These are phyloP conservation scores for Coleophoma crateriformis DNA, from an alignment of 2,329 filamentous ascomycete genomes.

Conservation along the genomic window DNA sequence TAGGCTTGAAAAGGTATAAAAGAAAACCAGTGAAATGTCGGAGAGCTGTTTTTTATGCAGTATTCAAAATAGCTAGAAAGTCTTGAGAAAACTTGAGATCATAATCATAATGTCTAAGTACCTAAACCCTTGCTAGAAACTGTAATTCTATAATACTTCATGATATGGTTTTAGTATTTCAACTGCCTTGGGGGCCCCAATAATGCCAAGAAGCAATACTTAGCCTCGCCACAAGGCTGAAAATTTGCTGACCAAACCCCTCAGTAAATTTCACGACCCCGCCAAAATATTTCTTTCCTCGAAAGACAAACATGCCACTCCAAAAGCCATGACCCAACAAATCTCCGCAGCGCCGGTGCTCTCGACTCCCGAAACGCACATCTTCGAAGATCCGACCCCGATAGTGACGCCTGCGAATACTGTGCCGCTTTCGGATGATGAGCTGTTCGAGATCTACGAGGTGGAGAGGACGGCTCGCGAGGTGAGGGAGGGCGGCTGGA, in stretches of 20 bases:
- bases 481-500: conserved; percentile 67
- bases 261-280: neutral
- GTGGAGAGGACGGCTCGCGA: conserved; percentile 73
- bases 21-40: no score
- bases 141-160: no score
- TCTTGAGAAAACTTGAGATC: no score
- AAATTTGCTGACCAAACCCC: neutral
- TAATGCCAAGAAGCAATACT: neutral
- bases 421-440: conserved; percentile 46
- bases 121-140: no score
- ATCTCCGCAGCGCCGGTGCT: conserved; percentile 52
- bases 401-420: neutral
- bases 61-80: no score
- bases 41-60: no score
- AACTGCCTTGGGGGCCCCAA: no score
- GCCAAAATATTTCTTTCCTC: neutral
- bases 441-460: conserved; percentile 76
- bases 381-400: conserved; percentile 45
- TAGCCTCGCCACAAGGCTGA: neutral
- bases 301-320: neutral
- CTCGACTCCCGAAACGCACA: conserved; percentile 56
- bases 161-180: no score
- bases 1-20: no score
- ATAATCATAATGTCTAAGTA: no score
- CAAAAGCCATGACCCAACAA: conserved; percentile 8